phyloP scores from a whole-genome alignment of 805 yeast genomes.

The Metschnikowia anglica region DNA sequence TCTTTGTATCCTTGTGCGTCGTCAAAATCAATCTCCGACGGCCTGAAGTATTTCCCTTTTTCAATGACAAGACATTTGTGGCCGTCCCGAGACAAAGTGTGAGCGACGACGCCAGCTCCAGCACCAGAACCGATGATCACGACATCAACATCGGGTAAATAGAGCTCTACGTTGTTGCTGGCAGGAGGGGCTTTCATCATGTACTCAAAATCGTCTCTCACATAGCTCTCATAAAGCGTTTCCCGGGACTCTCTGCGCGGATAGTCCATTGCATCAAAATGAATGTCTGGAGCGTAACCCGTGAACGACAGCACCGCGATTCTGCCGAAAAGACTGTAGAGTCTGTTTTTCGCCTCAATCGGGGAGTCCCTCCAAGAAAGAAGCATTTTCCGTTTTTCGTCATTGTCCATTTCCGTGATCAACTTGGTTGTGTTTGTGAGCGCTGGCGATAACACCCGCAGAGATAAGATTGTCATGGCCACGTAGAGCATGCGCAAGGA shows the following conservation, averaged over 20 bases:
- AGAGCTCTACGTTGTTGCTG: constrained; percentile 29
- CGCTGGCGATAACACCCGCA: constrained; percentile 29
- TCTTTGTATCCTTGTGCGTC: constrained; percentile 37
- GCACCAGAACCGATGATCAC: constrained; percentile 53
- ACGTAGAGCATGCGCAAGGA: constrained; percentile 26
- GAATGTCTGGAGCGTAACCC: constrained; percentile 32
- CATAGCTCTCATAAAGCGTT: constrained; percentile 26
- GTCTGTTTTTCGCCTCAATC: constrained; percentile 32
- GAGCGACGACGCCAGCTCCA: constrained; percentile 55
- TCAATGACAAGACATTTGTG: constrained; percentile 47
- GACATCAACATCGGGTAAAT: constrained; percentile 43
- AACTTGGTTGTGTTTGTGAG: constrained; percentile 36
- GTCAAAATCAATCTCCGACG: constrained; percentile 33
- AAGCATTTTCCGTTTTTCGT: constrained; percentile 35
- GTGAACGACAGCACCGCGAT: constrained; percentile 29
- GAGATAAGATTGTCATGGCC: constrained; percentile 28
- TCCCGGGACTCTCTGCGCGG: constrained; percentile 36
- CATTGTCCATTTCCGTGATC: constrained; percentile 35
- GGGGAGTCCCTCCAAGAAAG: constrained; percentile 44
- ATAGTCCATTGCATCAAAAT: constrained; percentile 37
- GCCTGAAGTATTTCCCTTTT: constrained; percentile 46
- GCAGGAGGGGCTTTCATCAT: constrained; percentile 32
- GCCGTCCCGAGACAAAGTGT: constrained; percentile 44
- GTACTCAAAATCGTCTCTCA: constrained; percentile 28
- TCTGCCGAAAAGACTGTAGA: constrained; percentile 31